Percentiles rank a stretch among this genome's conserved stretches.
phyloP scores from a whole-genome alignment of 768 basidiomycete genomes.

The Russula olivacea region DNA sequence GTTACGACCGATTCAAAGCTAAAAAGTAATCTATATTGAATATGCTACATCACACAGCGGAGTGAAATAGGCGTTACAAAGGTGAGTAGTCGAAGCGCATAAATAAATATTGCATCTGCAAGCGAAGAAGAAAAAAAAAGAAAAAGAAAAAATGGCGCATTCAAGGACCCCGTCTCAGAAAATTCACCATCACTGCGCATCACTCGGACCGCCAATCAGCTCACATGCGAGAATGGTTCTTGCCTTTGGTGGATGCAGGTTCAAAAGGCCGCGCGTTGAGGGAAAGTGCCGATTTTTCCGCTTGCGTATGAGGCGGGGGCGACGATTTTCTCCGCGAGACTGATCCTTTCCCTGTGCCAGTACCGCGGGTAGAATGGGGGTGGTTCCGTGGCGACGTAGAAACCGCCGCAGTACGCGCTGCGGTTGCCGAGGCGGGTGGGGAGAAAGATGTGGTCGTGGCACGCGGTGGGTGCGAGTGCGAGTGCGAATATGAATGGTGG shows the following conservation, averaged over 20 bases:
- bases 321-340: constrained; percentile 21
- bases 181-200: not conserved
- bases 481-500: not conserved
- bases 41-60: constrained; percentile 12
- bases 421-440: not conserved
- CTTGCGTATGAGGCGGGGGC: constrained; percentile 15
- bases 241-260: constrained; percentile 33
- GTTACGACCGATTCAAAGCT: not conserved
- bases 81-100: not conserved
- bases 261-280: constrained; percentile 52
- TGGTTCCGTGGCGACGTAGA: constrained; percentile 5
- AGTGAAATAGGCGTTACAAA: constrained; percentile 5
- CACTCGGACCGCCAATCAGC: too few species aligned
- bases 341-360: constrained; percentile 25
- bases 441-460: not conserved
- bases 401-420: not conserved
- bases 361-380: not conserved
- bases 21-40: not conserved
- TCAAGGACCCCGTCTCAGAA: not conserved
- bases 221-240: not conserved
- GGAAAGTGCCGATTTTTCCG: constrained; percentile 40
- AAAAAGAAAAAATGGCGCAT: not conserved
- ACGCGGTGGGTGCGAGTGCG: constrained; percentile 2
- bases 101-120: constrained; percentile 17
- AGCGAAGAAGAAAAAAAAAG: not conserved